These are phyloP conservation scores for Nissolia schottii DNA, from an alignment of 306 rosid genomes.

Conservation along the genomic window DNA sequence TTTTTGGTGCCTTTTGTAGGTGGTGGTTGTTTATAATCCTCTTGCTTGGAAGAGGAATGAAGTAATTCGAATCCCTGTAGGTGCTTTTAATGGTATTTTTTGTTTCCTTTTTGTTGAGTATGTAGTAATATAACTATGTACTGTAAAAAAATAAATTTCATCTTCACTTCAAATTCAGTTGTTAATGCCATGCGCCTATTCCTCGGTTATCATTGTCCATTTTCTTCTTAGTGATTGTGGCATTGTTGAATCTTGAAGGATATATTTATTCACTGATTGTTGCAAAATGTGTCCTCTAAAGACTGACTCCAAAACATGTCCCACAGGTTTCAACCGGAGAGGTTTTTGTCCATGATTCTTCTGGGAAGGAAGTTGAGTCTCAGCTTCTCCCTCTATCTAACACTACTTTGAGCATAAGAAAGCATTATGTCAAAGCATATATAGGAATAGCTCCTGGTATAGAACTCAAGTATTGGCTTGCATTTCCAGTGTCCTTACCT, in stretches of 20 bases:
- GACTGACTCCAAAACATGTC: slow-evolving; percentile 23
- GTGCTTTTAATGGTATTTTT: slow-evolving; percentile 26
- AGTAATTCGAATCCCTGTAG: slow-evolving; percentile 73
- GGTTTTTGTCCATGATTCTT: slow-evolving; percentile 57
- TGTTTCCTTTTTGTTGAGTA: not conserved
- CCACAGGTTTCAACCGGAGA: slow-evolving; percentile 56
- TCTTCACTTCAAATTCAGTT: not conserved
- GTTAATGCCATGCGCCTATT: not conserved
- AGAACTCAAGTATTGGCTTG: slow-evolving; percentile 61
- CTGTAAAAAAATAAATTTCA: not conserved
- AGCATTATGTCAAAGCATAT: slow-evolving; percentile 50
- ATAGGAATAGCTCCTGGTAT: slow-evolving; percentile 43
- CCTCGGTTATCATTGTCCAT: slow-evolving; percentile 13
- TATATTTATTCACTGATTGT: not conserved
- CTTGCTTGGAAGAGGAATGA: slow-evolving; percentile 86
- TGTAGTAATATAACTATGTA: not conserved
- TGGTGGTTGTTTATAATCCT: slow-evolving; percentile 75
- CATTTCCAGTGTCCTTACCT: slow-evolving; percentile 68
- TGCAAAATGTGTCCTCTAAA: slow-evolving; percentile 4
- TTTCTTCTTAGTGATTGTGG: slow-evolving; percentile 7
- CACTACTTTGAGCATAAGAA: slow-evolving; percentile 45
- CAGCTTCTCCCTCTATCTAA: slow-evolving; percentile 65
- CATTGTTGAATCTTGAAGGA: not conserved
- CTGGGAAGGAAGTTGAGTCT: slow-evolving; percentile 69
- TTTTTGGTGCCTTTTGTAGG: slow-evolving; percentile 37